Evolutionary conservation across 106 monocot species (phyloP), one percentile per base, ranked within the genome.

Genomic region (Hemerocallis citrina): DNA sequence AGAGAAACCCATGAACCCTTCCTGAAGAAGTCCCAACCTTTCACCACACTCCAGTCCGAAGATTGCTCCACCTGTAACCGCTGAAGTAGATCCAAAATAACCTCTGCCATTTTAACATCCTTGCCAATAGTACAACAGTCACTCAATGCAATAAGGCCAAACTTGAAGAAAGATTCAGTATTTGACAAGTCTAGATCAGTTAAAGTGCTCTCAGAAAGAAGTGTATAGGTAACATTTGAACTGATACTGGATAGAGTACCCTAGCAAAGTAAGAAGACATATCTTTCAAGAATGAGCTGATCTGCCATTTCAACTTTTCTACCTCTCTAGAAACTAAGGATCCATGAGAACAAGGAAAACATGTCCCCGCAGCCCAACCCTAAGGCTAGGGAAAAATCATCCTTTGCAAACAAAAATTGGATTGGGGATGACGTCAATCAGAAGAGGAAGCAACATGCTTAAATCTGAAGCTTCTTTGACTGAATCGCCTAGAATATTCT

Each of bases 181-280:
- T 62, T 75, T 31, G 55, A 72, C 10, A 71, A 58, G 59, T 77
- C 68, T 23, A 75, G 61, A 32, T 61, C 66, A 22, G 60, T 7
- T 43, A 13, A 61, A 38, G 54, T 37, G 31, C 64, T 40, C 15
- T 30, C 54, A 17, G 58, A 14, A 60, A 56, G 49, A 75, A 68
- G 3, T 17, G 42, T 35, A 36, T 29, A 6, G 35, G 25, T 56
- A 14, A n/a, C 42, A 64, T 38, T 21, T 51, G 41, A 80, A 60
- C 23, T 27, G 20, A 70, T 37, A 52, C 70, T 43, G 34, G 63
- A 85, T 12, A 78, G 21, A 43, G 92, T 80, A 47, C 67, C 73
- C 92, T 82, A 98, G 41, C 87, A 92, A 47, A 92, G 84, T 51
- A 79, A 55, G 72, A 85, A 92, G 21, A 92, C 27, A 44, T 98